A percentile compares a stretch with the other conserved stretches of the same genome.
These are phyloP conservation scores for Neurospora sp. DNA, from an alignment of 2,329 filamentous ascomycete genomes.

Conservation along the genomic window DNA sequence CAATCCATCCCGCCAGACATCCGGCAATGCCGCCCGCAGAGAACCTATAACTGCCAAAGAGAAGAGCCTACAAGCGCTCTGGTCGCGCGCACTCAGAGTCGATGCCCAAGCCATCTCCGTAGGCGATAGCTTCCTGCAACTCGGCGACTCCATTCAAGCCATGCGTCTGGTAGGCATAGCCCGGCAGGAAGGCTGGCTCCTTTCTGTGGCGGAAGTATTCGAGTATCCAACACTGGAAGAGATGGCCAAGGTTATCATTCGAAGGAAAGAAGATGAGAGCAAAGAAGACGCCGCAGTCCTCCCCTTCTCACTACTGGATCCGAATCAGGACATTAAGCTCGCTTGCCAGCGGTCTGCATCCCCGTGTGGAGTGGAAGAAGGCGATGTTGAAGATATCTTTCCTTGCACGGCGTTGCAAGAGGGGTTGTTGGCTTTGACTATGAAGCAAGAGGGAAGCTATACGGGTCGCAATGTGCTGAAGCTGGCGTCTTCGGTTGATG, in stretches of 20 bases:
- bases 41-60: too few relatives aligned
- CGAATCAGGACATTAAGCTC: neutral
- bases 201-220: neutral
- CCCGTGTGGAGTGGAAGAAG: too few relatives aligned
- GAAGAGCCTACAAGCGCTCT: too few relatives aligned
- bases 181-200: neutral
- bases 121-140: neutral
- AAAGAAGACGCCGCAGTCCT: neutral
- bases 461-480: conserved; percentile 37
- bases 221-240: neutral
- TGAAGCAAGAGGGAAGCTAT: too few relatives aligned
- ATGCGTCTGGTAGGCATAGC: neutral
- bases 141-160: neutral
- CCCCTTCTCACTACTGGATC: neutral
- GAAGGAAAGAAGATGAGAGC: neutral
- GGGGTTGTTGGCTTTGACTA: conserved; percentile 42
- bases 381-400: conserved; percentile 43
- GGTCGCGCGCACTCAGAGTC: too few relatives aligned
- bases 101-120: too few relatives aligned
- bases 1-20: conserved; percentile 5
- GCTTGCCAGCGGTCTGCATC: neutral
- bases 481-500: conserved; percentile 16
- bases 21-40: too few relatives aligned
- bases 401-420: conserved; percentile 44
- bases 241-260: neutral